Evolutionary conservation across 31 red algal genomes (phyloP).

Genomic region (Odonthalia washingtoniensis): DNA sequence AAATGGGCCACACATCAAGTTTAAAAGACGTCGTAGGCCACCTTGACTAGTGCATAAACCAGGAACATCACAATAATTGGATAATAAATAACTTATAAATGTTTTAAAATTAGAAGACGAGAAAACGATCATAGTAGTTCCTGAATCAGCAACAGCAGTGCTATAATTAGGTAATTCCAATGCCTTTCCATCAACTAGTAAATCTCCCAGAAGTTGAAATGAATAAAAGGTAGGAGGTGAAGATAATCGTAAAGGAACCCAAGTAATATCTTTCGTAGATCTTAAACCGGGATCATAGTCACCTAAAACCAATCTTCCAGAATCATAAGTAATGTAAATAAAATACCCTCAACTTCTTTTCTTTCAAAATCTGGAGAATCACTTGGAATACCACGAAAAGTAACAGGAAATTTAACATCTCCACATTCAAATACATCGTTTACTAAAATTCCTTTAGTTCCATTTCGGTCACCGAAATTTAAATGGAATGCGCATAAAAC

Average conservation of each 20-base stretch:
- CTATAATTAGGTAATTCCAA: constrained; percentile 51
- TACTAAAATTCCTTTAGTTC: constrained; percentile 81
- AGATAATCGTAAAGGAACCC: constrained; percentile 71
- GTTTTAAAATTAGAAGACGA: constrained; percentile 61
- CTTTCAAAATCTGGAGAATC: constrained; percentile 85
- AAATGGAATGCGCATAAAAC: constrained; percentile 89
- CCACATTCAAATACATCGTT: constrained; percentile 70
- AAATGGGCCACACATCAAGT: constrained; percentile 60
- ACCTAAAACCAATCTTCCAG: constrained; percentile 82
- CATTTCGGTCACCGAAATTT: constrained; percentile 89
- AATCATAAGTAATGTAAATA: constrained; percentile 87
- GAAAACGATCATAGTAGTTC: constrained; percentile 89
- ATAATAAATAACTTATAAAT: constrained; percentile 70
- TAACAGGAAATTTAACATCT: constrained; percentile 70
- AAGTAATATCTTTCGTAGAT: constrained; percentile 50
- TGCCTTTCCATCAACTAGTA: constrained; percentile 64
- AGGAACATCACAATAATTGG: constrained; percentile 83
- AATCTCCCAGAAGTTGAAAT: constrained; percentile 68
- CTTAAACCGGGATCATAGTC: constrained; percentile 74
- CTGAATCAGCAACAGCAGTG: constrained; percentile 86
- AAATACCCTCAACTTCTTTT: constrained; percentile 82
- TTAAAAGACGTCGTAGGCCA: constrained; percentile 66
- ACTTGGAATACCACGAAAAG: constrained; percentile 80
- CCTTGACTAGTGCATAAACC: constrained; percentile 71
- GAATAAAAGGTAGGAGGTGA: constrained; percentile 76